phyloP scores from a whole-genome alignment of 805 yeast genomes.

The Starmerella ratchasimensis region DNA sequence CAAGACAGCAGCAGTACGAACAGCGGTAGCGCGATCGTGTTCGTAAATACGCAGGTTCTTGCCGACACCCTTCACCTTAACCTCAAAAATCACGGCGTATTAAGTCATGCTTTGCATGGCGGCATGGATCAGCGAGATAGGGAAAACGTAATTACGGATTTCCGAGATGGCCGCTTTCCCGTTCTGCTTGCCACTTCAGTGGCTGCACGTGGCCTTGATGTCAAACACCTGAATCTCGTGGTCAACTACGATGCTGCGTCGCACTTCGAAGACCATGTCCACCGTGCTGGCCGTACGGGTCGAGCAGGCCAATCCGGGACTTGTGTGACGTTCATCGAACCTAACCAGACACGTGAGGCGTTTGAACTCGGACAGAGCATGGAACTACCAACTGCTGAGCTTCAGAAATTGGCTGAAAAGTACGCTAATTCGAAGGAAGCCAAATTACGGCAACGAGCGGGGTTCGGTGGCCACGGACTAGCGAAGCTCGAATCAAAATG shows the following conservation, averaged over 20 bases:
- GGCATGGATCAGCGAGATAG: conserved; percentile 82
- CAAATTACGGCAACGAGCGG: conserved; percentile 62
- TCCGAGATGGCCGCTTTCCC: conserved; percentile 41
- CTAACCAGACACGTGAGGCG: conserved; percentile 49
- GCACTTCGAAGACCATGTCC: conserved; percentile 90
- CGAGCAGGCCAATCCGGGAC: conserved; percentile 71
- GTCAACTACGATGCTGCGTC: conserved; percentile 71
- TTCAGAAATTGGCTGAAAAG: conserved; percentile 36
- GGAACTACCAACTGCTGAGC: conserved; percentile 42
- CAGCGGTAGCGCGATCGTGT: conserved; percentile 39
- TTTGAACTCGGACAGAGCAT: conserved; percentile 56
- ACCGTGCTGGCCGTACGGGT: conserved; percentile 92
- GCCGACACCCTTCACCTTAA: conserved; percentile 60
- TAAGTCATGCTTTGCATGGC: conserved; percentile 69
- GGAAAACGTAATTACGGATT: conserved; percentile 56
- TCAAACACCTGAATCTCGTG: conserved; percentile 69
- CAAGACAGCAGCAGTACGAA: background rate
- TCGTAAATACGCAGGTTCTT: conserved; percentile 76
- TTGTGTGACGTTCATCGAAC: conserved; percentile 58
- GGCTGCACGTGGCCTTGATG: conserved; percentile 90
- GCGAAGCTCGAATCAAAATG: conserved; percentile 52
- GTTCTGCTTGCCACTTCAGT: conserved; percentile 83
- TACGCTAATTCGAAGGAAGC: conserved; percentile 31
- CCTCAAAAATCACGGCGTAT: conserved; percentile 39
- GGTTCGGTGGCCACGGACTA: conserved; percentile 89